Conservation (phyloP, 2,329 filamentous ascomycete species). For the Aspergillus cejpii region DNA sequence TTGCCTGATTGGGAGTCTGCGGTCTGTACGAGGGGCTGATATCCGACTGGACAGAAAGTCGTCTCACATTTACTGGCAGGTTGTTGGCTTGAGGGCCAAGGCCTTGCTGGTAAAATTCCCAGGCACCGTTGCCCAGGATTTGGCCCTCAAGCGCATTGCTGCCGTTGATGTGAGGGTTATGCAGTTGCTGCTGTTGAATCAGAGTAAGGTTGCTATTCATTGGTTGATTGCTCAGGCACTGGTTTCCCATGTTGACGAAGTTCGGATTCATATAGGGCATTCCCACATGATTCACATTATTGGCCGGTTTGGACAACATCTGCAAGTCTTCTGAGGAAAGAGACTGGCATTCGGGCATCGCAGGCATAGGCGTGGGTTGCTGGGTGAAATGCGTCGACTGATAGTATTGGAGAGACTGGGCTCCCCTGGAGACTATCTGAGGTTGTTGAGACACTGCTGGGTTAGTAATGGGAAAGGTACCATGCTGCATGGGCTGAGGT, state of each 20-base stretch:
- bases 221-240: slow-evolving; percentile 13
- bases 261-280: slow-evolving; percentile 19
- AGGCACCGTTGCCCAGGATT: slow-evolving; percentile 20
- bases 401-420: slow-evolving; percentile 79
- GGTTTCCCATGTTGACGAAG: slow-evolving; percentile 15
- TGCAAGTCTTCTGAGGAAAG: slow-evolving; percentile 30
- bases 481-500: slow-evolving; percentile 44
- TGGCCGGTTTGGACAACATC: slow-evolving; percentile 26
- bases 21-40: slow-evolving; percentile 44
- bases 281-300: slow-evolving; percentile 33
- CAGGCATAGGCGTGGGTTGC: slow-evolving; percentile 24
- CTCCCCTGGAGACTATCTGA: slow-evolving; percentile 82
- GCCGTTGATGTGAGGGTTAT: slow-evolving; percentile 15
- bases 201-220: slow-evolving; percentile 23
- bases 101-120: slow-evolving; percentile 23
- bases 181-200: slow-evolving; percentile 27
- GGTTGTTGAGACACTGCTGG: slow-evolving; percentile 51
- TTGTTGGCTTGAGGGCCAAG: slow-evolving; percentile 20
- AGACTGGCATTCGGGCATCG: slow-evolving; percentile 24
- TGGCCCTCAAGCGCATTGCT: slow-evolving; percentile 18
- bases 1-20: slow-evolving; percentile 58
- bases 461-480: slow-evolving; percentile 50
- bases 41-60: slow-evolving; percentile 37
- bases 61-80: slow-evolving; percentile 25
- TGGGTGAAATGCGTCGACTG: slow-evolving; percentile 59